These are phyloP conservation scores for Nepenthes alata DNA, from an alignment of 179 eudicot species.

Conservation along the genomic window DNA sequence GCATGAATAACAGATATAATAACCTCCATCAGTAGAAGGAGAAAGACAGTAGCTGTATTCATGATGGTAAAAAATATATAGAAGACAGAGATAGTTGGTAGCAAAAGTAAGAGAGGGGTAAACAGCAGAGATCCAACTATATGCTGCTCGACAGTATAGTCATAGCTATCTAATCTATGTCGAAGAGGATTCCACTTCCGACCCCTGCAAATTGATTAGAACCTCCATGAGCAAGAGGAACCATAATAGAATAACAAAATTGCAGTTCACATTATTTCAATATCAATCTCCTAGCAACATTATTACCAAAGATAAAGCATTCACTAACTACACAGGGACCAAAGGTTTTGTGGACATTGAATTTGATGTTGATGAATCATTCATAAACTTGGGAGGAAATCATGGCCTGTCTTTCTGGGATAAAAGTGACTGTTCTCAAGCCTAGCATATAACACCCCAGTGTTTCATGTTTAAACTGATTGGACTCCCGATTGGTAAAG, in stretches of 20 bases:
- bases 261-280: background rate
- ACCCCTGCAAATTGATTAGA: constrained; percentile 50
- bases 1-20: constrained; percentile 60
- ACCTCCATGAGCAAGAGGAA: constrained; percentile 13
- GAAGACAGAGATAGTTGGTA: constrained; percentile 92
- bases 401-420: too few species aligned
- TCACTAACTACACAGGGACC: background rate
- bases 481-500: too few species aligned
- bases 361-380: too few species aligned
- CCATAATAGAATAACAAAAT: constrained; percentile 2
- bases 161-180: constrained; percentile 86
- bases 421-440: too few species aligned
- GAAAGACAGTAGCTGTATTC: constrained; percentile 31
- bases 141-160: constrained; percentile 88
- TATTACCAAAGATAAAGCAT: background rate
- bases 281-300: background rate
- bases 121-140: constrained; percentile 87
- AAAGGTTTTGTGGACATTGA: background rate
- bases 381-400: too few species aligned
- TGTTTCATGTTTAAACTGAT: too few species aligned
- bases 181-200: constrained; percentile 94
- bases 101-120: constrained; percentile 71
- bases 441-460: too few species aligned
- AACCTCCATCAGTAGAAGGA: constrained; percentile 43
- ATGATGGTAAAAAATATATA: constrained; percentile 77